These are phyloP conservation scores for Penicillium mononematosum DNA, from an alignment of 495 filamentous ascomycete genomes.

Conservation along the genomic window DNA sequence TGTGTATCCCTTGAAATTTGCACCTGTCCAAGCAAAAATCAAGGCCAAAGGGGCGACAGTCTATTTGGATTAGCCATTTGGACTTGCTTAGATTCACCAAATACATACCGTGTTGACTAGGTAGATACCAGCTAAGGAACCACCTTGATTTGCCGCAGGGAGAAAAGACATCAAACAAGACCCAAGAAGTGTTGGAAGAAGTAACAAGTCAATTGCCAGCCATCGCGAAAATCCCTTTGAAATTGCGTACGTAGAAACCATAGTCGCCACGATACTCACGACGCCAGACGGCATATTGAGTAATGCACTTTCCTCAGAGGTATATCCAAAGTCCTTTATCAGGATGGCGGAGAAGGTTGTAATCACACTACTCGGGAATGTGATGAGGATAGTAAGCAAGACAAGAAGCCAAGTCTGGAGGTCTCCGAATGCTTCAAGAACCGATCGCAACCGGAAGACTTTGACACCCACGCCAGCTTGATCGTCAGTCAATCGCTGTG, in stretches of 20 bases:
- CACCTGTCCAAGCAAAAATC: slow-evolving; percentile 46
- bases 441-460: slow-evolving; percentile 35
- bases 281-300: slow-evolving; percentile 65
- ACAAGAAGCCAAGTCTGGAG: slow-evolving; percentile 42
- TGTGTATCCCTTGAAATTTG: slow-evolving; percentile 45
- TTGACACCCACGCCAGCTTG: slow-evolving; percentile 51
- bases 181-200: slow-evolving; percentile 49
- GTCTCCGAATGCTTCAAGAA: slow-evolving; percentile 44
- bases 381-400: slow-evolving; percentile 46
- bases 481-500: slow-evolving; percentile 43
- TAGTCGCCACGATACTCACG: slow-evolving; percentile 53
- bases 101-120: slow-evolving; percentile 51
- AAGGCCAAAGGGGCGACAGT: slow-evolving; percentile 37
- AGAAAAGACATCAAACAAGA: slow-evolving; percentile 59
- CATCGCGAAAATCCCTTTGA: slow-evolving; percentile 44
- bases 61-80: slow-evolving; percentile 9
- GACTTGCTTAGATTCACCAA: not conserved
- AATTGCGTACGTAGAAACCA: slow-evolving; percentile 48
- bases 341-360: slow-evolving; percentile 51
- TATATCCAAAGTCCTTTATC: slow-evolving; percentile 47
- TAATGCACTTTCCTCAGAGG: slow-evolving; percentile 46
- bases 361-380: slow-evolving; percentile 51
- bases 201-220: slow-evolving; percentile 41
- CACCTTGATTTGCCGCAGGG: slow-evolving; percentile 39
- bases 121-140: slow-evolving; percentile 62